Evolutionary conservation across 2,329 filamentous ascomycete genomes (phyloP).

Genomic region (Aspergillus thermomutatus): DNA sequence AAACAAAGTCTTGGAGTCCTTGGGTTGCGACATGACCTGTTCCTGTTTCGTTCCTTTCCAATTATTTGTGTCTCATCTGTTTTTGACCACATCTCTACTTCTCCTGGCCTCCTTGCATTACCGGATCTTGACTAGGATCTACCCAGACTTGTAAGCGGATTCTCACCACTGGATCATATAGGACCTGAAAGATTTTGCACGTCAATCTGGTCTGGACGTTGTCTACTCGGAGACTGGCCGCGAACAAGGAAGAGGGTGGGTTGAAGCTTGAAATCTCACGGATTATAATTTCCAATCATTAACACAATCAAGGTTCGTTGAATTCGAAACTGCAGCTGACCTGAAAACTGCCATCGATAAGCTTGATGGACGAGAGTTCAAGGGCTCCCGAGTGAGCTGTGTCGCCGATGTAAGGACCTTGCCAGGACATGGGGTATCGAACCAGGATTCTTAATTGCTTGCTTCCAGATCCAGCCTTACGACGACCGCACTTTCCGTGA

Average conservation of each 20-base stretch:
- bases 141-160: slow-evolving; percentile 59
- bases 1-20: not conserved
- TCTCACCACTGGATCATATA: slow-evolving; percentile 78
- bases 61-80: not conserved
- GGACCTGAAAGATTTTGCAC: slow-evolving; percentile 99
- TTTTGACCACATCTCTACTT: slow-evolving; percentile 1
- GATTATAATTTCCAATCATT: slow-evolving; percentile 12
- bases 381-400: slow-evolving; percentile 81
- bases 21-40: not conserved
- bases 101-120: slow-evolving; percentile 16
- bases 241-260: slow-evolving; percentile 89
- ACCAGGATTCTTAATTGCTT: slow-evolving; percentile 25
- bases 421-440: slow-evolving; percentile 15
- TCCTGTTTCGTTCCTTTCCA: not conserved
- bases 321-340: slow-evolving; percentile 91
- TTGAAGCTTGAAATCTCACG: slow-evolving; percentile 30
- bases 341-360: slow-evolving; percentile 90
- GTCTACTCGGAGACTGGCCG: slow-evolving; percentile 96
- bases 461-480: slow-evolving; percentile 59
- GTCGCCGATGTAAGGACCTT: slow-evolving; percentile 70
- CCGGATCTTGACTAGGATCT: slow-evolving; percentile 11
- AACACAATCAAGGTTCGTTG: slow-evolving; percentile 71
- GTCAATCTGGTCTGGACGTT: slow-evolving; percentile 92
- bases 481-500: slow-evolving; percentile 70
- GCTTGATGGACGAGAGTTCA: slow-evolving; percentile 89